Conservation (phyloP, 768 basidiomycete genomes). For the Tephrocybe sp. region DNA sequence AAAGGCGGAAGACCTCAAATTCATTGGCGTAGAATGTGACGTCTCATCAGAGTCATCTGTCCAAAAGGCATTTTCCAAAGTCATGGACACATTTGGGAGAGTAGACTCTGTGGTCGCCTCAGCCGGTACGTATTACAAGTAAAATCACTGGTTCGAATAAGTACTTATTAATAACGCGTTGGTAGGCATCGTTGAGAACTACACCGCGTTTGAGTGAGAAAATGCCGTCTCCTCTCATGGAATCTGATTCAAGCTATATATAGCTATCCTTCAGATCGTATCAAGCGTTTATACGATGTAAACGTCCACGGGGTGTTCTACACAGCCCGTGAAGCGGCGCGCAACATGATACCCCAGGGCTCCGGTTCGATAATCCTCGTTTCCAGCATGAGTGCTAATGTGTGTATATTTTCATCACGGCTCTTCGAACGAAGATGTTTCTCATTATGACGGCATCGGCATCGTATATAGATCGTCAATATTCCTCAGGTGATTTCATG, state of each 20-base stretch:
- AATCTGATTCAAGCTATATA: slow-evolving; percentile 5
- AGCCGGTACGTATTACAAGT: slow-evolving; percentile 55
- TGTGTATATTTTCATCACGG: slow-evolving; percentile 35
- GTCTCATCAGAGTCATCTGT: slow-evolving; percentile 84
- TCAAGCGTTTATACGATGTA: slow-evolving; percentile 84
- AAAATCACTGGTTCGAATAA: not conserved
- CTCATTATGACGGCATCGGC: not conserved
- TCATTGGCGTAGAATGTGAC: slow-evolving; percentile 83
- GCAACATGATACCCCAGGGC: slow-evolving; percentile 82
- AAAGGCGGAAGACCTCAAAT: slow-evolving; percentile 54
- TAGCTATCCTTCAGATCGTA: slow-evolving; percentile 85
- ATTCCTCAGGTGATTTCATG: slow-evolving; percentile 66
- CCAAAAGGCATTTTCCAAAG: slow-evolving; percentile 63
- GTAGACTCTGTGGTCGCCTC: slow-evolving; percentile 87
- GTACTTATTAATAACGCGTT: not conserved
- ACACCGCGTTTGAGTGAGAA: slow-evolving; percentile 78
- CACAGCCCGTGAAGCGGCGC: slow-evolving; percentile 95
- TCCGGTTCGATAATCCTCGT: slow-evolving; percentile 85
- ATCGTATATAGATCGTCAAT: slow-evolving; percentile 67
- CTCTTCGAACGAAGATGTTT: not conserved
- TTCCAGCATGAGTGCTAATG: slow-evolving; percentile 89
- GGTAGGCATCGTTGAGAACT: slow-evolving; percentile 84
- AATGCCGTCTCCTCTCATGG: not conserved
- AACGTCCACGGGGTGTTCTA: slow-evolving; percentile 95
- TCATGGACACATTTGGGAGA: slow-evolving; percentile 65